A percentile compares a stretch with the other conserved stretches of the same genome.
These are phyloP conservation scores for Podospora anserina DNA, from an alignment of 495 filamentous ascomycete genomes.

Conservation along the genomic window DNA sequence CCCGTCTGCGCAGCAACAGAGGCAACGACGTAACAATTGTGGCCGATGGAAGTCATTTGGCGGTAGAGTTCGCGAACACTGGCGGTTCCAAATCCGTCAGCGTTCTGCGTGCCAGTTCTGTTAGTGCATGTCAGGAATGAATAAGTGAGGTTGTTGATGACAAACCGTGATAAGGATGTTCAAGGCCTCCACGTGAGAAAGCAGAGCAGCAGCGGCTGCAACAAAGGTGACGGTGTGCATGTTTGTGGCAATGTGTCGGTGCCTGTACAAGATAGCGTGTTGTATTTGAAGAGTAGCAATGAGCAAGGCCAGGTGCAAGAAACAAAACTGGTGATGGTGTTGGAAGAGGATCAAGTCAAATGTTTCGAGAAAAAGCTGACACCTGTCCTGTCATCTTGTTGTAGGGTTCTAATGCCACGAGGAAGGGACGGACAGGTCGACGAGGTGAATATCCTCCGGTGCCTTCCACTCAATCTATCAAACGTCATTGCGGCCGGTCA, in stretches of 20 bases:
- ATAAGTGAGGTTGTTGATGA: background rate
- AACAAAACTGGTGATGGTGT: background rate
- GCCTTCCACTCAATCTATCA: background rate
- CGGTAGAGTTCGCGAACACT: conserved; percentile 45
- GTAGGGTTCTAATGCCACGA: background rate
- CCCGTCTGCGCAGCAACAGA: conserved; percentile 27
- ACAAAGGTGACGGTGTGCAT: background rate
- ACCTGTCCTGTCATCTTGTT: background rate
- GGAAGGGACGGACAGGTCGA: background rate
- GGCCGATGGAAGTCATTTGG: conserved; percentile 35
- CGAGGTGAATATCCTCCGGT: background rate
- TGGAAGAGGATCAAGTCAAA: background rate
- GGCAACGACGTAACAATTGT: conserved; percentile 41
- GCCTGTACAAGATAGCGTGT: background rate
- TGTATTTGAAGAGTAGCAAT: background rate
- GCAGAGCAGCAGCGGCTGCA: conserved; percentile 12
- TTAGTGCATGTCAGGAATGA: background rate
- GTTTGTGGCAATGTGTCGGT: background rate
- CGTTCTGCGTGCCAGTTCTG: conserved; percentile 25
- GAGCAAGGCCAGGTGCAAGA: background rate
- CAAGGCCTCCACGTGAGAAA: conserved; percentile 7
- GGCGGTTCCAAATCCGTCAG: conserved; percentile 44
- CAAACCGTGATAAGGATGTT: conserved; percentile 27
- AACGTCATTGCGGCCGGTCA: background rate
- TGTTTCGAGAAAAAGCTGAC: background rate